These are phyloP conservation scores for Trichomonascaceae sp. DNA, from an alignment of 1,139 yeast genomes.

Conservation along the genomic window DNA sequence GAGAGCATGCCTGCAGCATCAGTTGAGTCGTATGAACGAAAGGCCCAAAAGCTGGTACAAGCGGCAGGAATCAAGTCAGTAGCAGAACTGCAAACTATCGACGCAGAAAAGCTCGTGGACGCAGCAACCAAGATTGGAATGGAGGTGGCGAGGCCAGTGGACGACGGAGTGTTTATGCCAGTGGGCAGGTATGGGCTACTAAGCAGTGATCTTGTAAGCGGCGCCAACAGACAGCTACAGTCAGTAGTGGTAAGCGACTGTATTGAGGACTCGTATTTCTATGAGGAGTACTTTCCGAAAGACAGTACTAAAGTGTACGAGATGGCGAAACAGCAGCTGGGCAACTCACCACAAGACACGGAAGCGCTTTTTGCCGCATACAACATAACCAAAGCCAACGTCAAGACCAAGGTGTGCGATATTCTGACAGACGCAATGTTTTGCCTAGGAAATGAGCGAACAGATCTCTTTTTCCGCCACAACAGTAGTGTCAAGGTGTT, in stretches of 20 bases:
- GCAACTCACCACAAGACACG: constrained; percentile 3
- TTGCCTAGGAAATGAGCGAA: constrained; percentile 9
- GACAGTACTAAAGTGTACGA: constrained; percentile 2
- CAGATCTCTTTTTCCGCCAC: constrained; percentile 7
- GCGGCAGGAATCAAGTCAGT: constrained; percentile 5
- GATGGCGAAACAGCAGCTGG: constrained; percentile 3
- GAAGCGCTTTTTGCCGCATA: constrained; percentile 4
- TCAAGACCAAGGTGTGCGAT: constrained; percentile 5
- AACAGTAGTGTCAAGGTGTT: constrained; percentile 9
- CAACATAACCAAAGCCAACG: constrained; percentile 1
- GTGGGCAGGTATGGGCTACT: too few species aligned
- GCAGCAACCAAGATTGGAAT: constrained; percentile 10
- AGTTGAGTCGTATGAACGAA: constrained; percentile 7
- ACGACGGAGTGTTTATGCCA: constrained; percentile 13
- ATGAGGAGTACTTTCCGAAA: constrained; percentile 9
- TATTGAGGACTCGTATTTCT: constrained; percentile 14
- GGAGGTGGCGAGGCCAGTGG: constrained; percentile 11
- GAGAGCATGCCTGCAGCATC: constrained; percentile 7
- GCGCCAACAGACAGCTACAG: too few species aligned
- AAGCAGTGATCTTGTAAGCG: too few species aligned
- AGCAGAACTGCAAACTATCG: constrained; percentile 8
- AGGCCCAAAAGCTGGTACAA: constrained; percentile 7
- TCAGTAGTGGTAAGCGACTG: constrained; percentile 15
- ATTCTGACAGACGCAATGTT: constrained; percentile 12
- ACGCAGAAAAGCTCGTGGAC: constrained; percentile 12